Evolutionary conservation across 2,329 filamentous ascomycete species (phyloP).

Genomic region (Pseudogymnoascus sp.): DNA sequence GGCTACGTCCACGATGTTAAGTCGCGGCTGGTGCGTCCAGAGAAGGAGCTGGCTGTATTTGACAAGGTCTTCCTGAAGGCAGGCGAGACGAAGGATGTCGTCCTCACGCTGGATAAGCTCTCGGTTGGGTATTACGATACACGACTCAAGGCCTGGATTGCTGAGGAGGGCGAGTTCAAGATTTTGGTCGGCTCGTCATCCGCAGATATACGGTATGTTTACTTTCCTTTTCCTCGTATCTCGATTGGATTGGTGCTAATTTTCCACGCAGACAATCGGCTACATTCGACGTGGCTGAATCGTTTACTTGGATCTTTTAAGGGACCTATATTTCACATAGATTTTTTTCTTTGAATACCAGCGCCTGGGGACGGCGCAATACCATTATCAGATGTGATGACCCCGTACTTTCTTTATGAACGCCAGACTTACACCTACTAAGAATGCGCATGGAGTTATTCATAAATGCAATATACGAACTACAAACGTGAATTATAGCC

Average conservation of each 20-base stretch:
- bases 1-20: conserved; percentile 60
- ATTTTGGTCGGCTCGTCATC: conserved; percentile 57
- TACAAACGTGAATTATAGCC: not conserved
- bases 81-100: conserved; percentile 40
- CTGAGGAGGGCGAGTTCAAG: conserved; percentile 57
- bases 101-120: conserved; percentile 40
- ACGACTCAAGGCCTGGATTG: conserved; percentile 53
- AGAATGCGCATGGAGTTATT: not conserved
- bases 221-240: not conserved
- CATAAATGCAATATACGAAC: conserved; percentile 3
- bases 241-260: conserved; percentile 16
- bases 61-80: conserved; percentile 55
- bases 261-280: conserved; percentile 36
- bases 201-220: conserved; percentile 54
- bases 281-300: conserved; percentile 54
- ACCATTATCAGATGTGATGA: conserved; percentile 3
- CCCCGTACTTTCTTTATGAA: not conserved
- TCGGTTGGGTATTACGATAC: conserved; percentile 57
- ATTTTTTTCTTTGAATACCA: conserved; percentile 7
- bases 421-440: not conserved
- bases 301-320: conserved; percentile 60
- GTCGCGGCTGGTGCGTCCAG: conserved; percentile 56
- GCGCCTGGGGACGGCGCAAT: not conserved
- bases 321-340: not conserved
- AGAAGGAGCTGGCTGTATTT: conserved; percentile 67